Evolutionary conservation across 2,329 filamentous ascomycete species (phyloP), one percentile per base, ranked within the genome.

Genomic region (Pseudodiploospora longispora): DNA sequence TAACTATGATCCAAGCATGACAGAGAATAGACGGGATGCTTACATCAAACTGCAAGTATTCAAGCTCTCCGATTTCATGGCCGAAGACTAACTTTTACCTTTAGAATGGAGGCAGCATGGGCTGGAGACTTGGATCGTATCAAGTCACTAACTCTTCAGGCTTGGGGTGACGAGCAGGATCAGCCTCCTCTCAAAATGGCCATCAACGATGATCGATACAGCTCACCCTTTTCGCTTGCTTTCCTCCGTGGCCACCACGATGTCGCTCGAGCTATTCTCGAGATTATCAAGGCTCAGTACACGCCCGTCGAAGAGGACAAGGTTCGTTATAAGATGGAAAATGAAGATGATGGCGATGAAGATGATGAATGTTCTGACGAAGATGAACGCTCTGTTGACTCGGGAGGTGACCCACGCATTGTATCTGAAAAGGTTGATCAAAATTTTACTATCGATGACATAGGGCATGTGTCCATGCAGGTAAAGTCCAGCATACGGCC

Each of bases 31-130:
- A 40, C 70, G 69, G 28, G 65, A 70, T 31, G 81, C 74, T 0
- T 91, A 89, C 49, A 49, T 84, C 5, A 65, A 76, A 49, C 61
- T 91, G 67, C 82, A 64, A 71, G 76, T 69, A 3, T 10, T 19
- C 29, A 19, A 6, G 19, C 12, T 36, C 10, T 8, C n/a, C 36
- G 10, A n/a, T 38, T 38, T 10, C 19, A 29, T 30, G n/a, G 9
- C 3, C 5, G 8, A 28, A 43, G 30, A 38, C 40, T 50, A 30
- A 50, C 40, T 29, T 27, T 30, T 19, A 10, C 12, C 8, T 6
- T 33, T 44, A 79, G 76, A 6, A 85, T 86, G 58, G 80, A 91
- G 56, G 85, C 85, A 32, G 79, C 79, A 4, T 93, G 85, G 85
- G 54, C 55, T 4, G 83, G 82, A n/a, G 77, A 93, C 52, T 51